Evolutionary conservation across 306 rosid species (phyloP).

Genomic region (Medicago arabica): DNA sequence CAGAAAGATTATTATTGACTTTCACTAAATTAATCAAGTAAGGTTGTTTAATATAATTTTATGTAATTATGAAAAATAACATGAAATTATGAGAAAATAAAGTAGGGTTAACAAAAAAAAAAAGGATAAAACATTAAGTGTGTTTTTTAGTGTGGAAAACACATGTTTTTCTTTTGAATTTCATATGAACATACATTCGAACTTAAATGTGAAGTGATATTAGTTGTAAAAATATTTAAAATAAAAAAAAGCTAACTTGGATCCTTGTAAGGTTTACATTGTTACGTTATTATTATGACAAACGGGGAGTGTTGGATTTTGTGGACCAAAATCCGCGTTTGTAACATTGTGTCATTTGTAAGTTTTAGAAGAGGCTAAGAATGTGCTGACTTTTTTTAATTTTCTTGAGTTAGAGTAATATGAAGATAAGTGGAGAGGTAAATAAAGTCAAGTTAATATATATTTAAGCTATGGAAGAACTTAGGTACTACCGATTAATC

Average conservation of each 20-base stretch:
- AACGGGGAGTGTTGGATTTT: background rate
- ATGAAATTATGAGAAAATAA: background rate
- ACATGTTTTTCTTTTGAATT: background rate
- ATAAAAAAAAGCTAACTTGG: background rate
- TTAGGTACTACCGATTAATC: too few relatives aligned
- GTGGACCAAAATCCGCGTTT: background rate
- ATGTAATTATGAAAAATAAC: background rate
- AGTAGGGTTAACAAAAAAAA: background rate
- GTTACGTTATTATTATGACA: background rate
- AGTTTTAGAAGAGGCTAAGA: background rate
- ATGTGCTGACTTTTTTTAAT: background rate
- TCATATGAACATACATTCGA: background rate
- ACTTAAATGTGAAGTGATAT: background rate
- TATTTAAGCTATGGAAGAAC: too few relatives aligned
- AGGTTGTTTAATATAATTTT: background rate
- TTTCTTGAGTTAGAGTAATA: too few relatives aligned
- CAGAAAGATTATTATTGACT: constrained; percentile 3
- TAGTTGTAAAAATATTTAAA: background rate
- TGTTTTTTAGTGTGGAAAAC: background rate
- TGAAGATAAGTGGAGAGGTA: too few relatives aligned
- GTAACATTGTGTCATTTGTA: background rate
- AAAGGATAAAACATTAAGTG: background rate
- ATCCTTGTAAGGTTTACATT: background rate
- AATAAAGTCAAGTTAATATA: too few relatives aligned
- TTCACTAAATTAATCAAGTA: background rate